phyloP scores from a whole-genome alignment of 129 eudicot species.

The Sambucus nigra region DNA sequence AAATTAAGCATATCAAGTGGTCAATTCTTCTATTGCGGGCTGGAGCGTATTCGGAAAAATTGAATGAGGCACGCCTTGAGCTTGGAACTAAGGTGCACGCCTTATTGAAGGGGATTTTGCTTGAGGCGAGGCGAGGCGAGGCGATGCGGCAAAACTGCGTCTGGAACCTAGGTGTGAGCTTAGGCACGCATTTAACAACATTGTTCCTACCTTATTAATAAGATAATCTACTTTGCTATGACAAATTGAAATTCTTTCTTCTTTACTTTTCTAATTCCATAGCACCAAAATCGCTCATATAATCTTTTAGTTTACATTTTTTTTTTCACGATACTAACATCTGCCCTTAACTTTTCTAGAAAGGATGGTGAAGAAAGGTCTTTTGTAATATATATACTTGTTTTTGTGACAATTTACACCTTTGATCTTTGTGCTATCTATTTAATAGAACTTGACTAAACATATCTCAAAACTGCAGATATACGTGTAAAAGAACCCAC shows the following conservation, averaged over 20 bases:
- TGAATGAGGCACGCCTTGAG: too few species aligned
- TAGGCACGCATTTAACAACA: too few species aligned
- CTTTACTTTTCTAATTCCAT: not conserved
- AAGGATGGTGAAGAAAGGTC: not conserved
- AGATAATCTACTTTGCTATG: too few species aligned
- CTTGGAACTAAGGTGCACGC: too few species aligned
- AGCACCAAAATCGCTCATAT: not conserved
- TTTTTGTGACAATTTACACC: not conserved
- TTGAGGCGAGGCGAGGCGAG: too few species aligned
- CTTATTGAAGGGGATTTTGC: too few species aligned
- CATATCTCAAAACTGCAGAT: conserved; percentile 41
- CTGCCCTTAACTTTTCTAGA: not conserved
- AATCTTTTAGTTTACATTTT: not conserved
- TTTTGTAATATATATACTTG: not conserved
- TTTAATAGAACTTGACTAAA: not conserved
- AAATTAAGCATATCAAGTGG: too few species aligned
- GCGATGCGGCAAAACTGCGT: too few species aligned
- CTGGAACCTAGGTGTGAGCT: too few species aligned
- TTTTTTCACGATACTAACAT: not conserved
- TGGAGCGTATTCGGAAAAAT: too few species aligned
- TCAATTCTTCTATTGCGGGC: too few species aligned
- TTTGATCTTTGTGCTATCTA: not conserved
- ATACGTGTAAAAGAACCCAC: conserved; percentile 91
- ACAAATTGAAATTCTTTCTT: not conserved
- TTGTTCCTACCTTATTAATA: too few species aligned